Evolutionary conservation across 2,329 filamentous ascomycete genomes (phyloP), one percentile per base, ranked within the genome.

Genomic region (Hypoxylon sp.): DNA sequence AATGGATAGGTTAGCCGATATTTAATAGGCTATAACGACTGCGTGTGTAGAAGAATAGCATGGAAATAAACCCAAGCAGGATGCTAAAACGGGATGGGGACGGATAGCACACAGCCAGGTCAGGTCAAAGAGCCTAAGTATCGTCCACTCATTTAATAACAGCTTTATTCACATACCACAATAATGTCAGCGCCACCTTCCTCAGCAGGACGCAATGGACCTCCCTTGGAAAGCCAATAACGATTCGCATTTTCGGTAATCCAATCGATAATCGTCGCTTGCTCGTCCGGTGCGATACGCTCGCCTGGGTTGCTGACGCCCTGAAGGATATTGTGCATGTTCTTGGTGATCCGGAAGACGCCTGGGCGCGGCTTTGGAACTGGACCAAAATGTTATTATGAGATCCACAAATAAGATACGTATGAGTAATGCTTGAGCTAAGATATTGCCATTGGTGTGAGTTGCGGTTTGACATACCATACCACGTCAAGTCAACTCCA

Each of bases 241-340:
- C 91, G 85, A 56, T 89, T 84, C 4, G 92, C 90, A 78, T 95
- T 95, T 11, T 91, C 87, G 11, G 84, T 81, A 63, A 92, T 90
- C 93, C 93, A 96, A 51, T 89, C 86, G 9, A 86, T 86, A 56
- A 95, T 87, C n/a, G 83, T 80, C 0, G 82, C 78, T 73, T 90
- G 89, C 63, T 92, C 87, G 1, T 91, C 86, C 0, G 83, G 73
- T 0, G 85, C 88, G 33, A 95, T 84, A n/a, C 88, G 86, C 72
- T 92, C 86, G 2, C 87, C 86, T 0, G 88, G 87, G 26, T 85
- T 83, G 44, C 89, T 89, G 46, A 94, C 92, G 8, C 92, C 93
- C 80, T 96, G 93, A 2, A 96, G 88, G 70, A 95, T 94, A 80
- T 96, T 96, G 86, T 96, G 93, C 73, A 94, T 92, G 72, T 91